Evolutionary conservation across 345 rosid genomes (phyloP).

Genomic region (Pugionium dolabratum): DNA sequence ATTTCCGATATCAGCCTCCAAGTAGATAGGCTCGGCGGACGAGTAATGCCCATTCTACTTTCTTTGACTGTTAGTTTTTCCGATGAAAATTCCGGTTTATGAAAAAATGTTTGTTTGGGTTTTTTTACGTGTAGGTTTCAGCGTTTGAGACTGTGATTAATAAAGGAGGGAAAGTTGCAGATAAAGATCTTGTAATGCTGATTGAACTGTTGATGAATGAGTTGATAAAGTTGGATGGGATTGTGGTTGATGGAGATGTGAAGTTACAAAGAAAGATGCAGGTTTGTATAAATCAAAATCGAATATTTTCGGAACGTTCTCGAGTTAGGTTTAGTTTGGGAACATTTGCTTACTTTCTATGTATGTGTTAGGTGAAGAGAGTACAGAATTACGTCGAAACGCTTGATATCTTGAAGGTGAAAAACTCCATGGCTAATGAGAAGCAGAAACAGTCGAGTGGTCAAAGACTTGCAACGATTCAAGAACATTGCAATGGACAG

Average conservation of each 20-base stretch:
- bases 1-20: slow-evolving; percentile 88
- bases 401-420: slow-evolving; percentile 79
- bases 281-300: slow-evolving; percentile 41
- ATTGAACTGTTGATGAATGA: slow-evolving; percentile 93
- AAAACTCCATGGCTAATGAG: slow-evolving; percentile 63
- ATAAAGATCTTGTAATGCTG: slow-evolving; percentile 62
- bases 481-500: slow-evolving; percentile 36
- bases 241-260: slow-evolving; percentile 82
- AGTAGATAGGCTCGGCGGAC: slow-evolving; percentile 84
- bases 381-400: slow-evolving; percentile 93
- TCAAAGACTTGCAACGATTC: slow-evolving; percentile 43
- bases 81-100: too few relatives aligned
- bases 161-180: slow-evolving; percentile 81
- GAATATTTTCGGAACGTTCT: not conserved
- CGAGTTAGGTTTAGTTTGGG: not conserved
- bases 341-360: slow-evolving; percentile 6
- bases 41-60: slow-evolving; percentile 44
- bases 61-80: too few relatives aligned
- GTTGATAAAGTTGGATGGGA: slow-evolving; percentile 82
- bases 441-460: slow-evolving; percentile 34
- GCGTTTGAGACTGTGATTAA: slow-evolving; percentile 64
- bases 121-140: slow-evolving; percentile 59
- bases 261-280: slow-evolving; percentile 96
- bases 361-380: slow-evolving; percentile 64
- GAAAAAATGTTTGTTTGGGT: too few relatives aligned